These are phyloP conservation scores for Arabis hirsuta DNA, from an alignment of 345 rosid genomes.

Conservation along the genomic window DNA sequence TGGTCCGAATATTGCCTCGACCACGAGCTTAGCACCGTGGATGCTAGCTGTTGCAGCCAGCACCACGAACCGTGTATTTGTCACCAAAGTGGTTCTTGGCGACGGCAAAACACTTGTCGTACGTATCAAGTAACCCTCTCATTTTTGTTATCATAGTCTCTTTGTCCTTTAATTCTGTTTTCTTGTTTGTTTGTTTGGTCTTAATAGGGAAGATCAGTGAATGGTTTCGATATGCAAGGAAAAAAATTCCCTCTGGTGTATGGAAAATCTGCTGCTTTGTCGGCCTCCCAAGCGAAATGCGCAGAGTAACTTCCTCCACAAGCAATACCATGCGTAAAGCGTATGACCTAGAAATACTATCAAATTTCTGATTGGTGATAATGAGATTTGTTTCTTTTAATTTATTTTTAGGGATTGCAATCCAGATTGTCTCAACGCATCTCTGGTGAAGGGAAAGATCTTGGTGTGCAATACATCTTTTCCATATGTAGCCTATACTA, in stretches of 20 bases:
- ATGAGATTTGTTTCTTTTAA: too few species aligned
- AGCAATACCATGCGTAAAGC: too few species aligned
- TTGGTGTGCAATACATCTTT: slow-evolving; percentile 18
- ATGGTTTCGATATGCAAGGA: slow-evolving; percentile 40
- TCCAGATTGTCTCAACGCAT: slow-evolving; percentile 9
- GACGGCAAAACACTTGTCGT: slow-evolving; percentile 50
- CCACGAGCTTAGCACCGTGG: slow-evolving; percentile 51
- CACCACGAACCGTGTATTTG: slow-evolving; percentile 47
- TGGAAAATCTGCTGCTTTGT: neutral
- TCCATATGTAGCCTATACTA: neutral
- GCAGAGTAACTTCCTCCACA: too few species aligned
- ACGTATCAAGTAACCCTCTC: slow-evolving; percentile 29
- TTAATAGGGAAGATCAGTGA: slow-evolving; percentile 49
- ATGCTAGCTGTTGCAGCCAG: slow-evolving; percentile 55
- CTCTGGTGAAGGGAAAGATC: slow-evolving; percentile 41
- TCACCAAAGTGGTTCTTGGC: slow-evolving; percentile 47
- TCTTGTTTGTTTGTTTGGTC: neutral
- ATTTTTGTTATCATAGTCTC: neutral
- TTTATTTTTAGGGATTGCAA: too few species aligned
- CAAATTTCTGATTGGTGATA: too few species aligned
- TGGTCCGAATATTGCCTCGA: neutral
- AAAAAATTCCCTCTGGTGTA: slow-evolving; percentile 39
- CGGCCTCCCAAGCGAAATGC: too few species aligned
- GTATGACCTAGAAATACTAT: too few species aligned
- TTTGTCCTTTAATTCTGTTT: neutral